Base-by-base conservation (phyloP, 1,284 basidiomycete genomes). In the Cerrena zonata region DNA sequence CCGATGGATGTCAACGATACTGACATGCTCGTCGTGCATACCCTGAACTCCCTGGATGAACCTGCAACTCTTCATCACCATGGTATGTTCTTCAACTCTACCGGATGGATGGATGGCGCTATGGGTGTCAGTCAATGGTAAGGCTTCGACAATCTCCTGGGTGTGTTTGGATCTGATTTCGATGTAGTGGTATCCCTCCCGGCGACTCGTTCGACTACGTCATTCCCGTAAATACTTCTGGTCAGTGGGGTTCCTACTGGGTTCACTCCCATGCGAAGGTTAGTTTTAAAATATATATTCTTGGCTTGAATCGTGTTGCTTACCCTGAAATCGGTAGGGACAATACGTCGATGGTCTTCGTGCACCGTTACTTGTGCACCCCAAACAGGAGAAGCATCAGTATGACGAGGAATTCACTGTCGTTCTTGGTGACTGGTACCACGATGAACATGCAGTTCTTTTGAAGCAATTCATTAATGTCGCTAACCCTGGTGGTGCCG, bases 401-500 rank as follows among this genome's bases (percentile, higher is more conserved):
- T 98, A 97, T 69, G 94, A 98, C 68, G 91, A 89, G 40, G 95
- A 98, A 60, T 94, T 83, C 70, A 94, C 89, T 12, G 74, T 98
- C 56, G 69, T 93, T 45, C 72, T 96, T 4, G 55, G 61, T 18
- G 68, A 69, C 53, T 70, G 68, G 68, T 93, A 89, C 63, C 89
- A 94, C 64, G 64, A 82, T 4, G 75, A 92, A 66, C 89, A 93
- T 58, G 49, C 70, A 1, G 72, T 70, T 4, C 76, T 94, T 41
- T 53, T 88, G 37, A 69, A 82, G 45, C 68, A 80, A 39, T 98
- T 95, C 69, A 72, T 96, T 66, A 87, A 69, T 65, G 80, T 80
- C 45, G 67, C 75, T 13, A 88, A 94, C 65, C 91, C 91, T 0
- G 80, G 80, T 22, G 94, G 94, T 41, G 86, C 86, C 0, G 93